These are phyloP conservation scores for Aurantiochytrium sp. DNA, from an alignment of 108 stramenopile species.

Conservation along the genomic window DNA sequence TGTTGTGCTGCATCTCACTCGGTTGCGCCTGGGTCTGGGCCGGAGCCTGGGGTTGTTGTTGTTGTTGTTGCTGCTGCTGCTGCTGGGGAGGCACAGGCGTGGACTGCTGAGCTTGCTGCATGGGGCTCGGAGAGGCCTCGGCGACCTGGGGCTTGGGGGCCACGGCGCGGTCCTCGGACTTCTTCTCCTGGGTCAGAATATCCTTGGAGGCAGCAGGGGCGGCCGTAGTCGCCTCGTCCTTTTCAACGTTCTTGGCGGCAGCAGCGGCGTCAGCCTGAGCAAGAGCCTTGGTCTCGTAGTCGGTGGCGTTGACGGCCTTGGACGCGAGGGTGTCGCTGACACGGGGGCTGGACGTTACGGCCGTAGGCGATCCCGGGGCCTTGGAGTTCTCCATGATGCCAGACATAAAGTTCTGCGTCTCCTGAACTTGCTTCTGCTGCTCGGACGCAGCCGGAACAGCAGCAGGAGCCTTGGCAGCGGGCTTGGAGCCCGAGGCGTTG, in stretches of 20 bases:
- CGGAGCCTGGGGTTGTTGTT: neutral
- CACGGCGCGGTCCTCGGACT: neutral
- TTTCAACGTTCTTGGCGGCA: neutral
- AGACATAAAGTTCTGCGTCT: neutral
- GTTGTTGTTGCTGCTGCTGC: neutral
- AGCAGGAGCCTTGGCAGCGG: neutral
- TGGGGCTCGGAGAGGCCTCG: neutral
- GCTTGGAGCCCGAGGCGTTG: neutral
- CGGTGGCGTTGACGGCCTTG: conserved; percentile 20
- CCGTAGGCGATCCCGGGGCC: neutral
- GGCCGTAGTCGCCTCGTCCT: neutral
- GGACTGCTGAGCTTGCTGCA: neutral
- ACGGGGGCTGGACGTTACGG: neutral
- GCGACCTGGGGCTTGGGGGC: neutral
- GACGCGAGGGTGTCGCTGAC: neutral
- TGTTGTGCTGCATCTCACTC: too few species aligned
- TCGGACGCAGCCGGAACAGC: neutral
- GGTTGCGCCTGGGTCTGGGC: neutral
- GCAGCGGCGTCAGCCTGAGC: conserved; percentile 16
- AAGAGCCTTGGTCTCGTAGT: conserved; percentile 6
- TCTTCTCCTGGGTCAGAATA: neutral
- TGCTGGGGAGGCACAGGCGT: neutral
- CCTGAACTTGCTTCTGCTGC: neutral
- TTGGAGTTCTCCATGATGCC: neutral
- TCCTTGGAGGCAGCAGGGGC: neutral